Evolutionary conservation across 2,329 filamentous ascomycete genomes (phyloP), one percentile per base, ranked within the genome.

Genomic region (Neopestalotiopsis rosae): DNA sequence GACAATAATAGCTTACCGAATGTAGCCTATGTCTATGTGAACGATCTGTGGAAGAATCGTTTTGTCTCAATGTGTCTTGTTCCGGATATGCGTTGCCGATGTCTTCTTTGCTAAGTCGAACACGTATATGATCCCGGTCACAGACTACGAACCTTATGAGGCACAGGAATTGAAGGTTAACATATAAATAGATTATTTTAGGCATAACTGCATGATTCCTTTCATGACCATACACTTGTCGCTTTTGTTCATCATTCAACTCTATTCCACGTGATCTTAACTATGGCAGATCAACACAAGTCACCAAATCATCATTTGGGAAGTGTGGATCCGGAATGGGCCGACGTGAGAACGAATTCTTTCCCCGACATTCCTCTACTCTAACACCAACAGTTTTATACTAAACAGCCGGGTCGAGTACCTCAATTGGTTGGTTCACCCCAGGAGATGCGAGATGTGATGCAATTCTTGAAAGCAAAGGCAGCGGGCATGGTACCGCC

Each of bases 401-500:
- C 2, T 17, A 20, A 10, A 20, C 17, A 52, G n/a, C 45, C 45
- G 5, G 45, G 20, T 52, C 45, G 45, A 9, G 45, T 52, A n/a
- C 45, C 45, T 7, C 45, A 52, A n/a, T 20, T 52, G 45, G n/a
- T 52, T 20, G 45, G 45, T 0, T 10, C 45, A n/a, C 45, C 45
- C 4, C 5, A 52, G 45, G 45, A 52, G 45, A 52, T 52, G 45
- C 45, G 45, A 20, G 45, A 52, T 52, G 45, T 52, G n/a, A 52
- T 52, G n/a, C 17, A 52, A 52, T 52, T 52, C 45, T 52, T 52
- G 45, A 52, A 52, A 20, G 45, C 45, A 52, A 52, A 52, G 45
- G 45, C 45, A 20, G 20, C 45, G 45, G 17, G 45, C 17, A 52
- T 52, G 45, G 45, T 20, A n/a, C 45, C 45, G 45, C 45, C 45